Base-by-base conservation (phyloP, 345 rosid genomes). In the Erodium maritimum region DNA sequence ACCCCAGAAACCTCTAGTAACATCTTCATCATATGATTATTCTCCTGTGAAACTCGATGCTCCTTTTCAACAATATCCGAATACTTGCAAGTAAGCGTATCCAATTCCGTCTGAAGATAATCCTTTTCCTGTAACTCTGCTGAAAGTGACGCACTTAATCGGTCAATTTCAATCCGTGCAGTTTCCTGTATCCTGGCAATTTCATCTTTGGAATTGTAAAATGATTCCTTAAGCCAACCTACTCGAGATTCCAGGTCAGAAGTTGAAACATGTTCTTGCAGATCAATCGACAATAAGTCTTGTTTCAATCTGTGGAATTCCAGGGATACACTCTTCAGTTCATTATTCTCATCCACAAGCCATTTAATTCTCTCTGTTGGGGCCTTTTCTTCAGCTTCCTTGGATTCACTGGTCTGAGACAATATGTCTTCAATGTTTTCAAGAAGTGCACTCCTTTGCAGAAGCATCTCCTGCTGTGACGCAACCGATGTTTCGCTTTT, bases 41-140 rank as follows among this genome's bases (percentile, higher is more conserved):
- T 91, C 65, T 84, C 96, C 37, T 68, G 61, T 33, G 76, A 75
- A 61, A 63, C 65, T 53, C 65, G 71, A 42, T 72, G 70, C 48
- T 61, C 76, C 59, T 76, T 75, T 67, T 77, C 76, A 34, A 69
- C 68, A 56, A 75, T 29, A 50, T 71, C 78, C 60, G 77, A 78
- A 68, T 78, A 71, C 65, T 70, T 72, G 50, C 64, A 46, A 34
- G 59, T 54, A 55, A 80, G 23, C 34, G 75, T 78, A 37, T 73
- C 78, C 60, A 82, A 60, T 73, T 82, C 87, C 53, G 61, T 68
- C 62, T 71, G 73, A 52, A 78, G 56, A 63, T 59, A 75, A 61
- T 74, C 77, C 77, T 88, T 88, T 70, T 88, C 96, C 65, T 81
- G 79, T 58, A 75, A 56, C 72, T 80, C 90, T 17, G 75, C 58